Evolutionary conservation across 164 flowering plant genomes (phyloP), one percentile per base, ranked within the genome.

Genomic region (Umbilicus rupestris): DNA sequence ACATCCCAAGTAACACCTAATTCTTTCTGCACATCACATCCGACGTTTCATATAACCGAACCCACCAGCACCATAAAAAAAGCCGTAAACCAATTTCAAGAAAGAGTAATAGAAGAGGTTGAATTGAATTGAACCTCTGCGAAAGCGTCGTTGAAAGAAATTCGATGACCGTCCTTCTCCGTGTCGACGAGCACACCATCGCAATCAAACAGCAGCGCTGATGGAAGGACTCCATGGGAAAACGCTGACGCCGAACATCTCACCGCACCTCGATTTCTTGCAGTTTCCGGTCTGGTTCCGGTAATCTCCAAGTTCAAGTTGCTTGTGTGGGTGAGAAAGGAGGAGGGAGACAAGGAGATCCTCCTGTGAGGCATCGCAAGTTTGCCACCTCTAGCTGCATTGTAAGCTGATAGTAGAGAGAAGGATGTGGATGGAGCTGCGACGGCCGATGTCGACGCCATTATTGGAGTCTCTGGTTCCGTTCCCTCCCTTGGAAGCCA

Each of bases 141-240:
- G 70, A 94, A 91, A 57, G 99, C 89, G 62, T 91, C 96, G 60
- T 89, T 90, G 82, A 91, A 89, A 19, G 97, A 94, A 74, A 89
- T 71, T 39, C 99, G 84, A 66, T 91, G 97, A 6, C 98, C 97
- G 67, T 91, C 96, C 73, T 87, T 94, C 84, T 94, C 97, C 2
- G 97, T 94, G 68, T 94, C 97, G 19, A 94, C 98, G 29, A 94
- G 89, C 64, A 90, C 96, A 6, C 98, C 98, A 68, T 94, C 98
- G 46, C 98, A 94, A 65, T 91, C 97, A 45, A 90, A 89, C 31
- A 94, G 88, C 50, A 91, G 92, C 68, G 97, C 96, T 0, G 88
- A 74, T 0, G 97, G 97, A 72, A 89, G 82, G 68, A 71, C 29
- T 7, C 58, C 70, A 26, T 84, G 63, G 24, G 83, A 57, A 64